A percentile compares a stretch with the other conserved stretches of the same genome.
Evolutionary conservation across 352 stramenopile genomes (phyloP).

Genomic region (Globisporangium nodosum): DNA sequence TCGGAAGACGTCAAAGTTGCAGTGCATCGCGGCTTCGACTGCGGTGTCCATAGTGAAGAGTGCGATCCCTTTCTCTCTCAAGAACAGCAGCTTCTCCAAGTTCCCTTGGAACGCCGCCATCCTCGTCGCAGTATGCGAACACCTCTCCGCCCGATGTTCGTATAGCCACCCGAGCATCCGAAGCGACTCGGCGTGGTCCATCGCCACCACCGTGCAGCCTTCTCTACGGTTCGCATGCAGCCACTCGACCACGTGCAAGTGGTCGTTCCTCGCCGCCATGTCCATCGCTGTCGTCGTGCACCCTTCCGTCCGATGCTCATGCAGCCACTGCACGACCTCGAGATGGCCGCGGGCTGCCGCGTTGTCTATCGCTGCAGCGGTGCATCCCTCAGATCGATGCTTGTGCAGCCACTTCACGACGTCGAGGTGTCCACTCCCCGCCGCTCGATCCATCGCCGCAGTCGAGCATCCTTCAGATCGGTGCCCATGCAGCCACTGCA

Average conservation of each 20-base stretch:
- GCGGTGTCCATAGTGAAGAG: not conserved
- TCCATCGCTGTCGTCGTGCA: not conserved
- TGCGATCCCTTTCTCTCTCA: not conserved
- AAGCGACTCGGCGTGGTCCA: not conserved
- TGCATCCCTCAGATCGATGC: conserved; percentile 18
- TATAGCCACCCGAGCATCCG: not conserved
- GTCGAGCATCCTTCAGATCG: conserved; percentile 1
- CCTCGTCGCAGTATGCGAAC: too few species aligned
- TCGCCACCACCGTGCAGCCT: not conserved
- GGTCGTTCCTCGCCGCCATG: not conserved
- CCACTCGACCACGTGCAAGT: conserved; percentile 50
- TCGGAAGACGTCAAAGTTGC: not conserved
- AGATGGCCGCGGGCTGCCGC: not conserved
- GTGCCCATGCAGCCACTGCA: conserved; percentile 5
- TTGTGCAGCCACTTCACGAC: conserved; percentile 57
- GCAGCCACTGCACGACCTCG: conserved; percentile 4
- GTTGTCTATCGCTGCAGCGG: not conserved
- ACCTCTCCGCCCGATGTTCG: not conserved
- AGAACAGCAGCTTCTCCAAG: not conserved
- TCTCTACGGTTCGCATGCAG: conserved; percentile 34
- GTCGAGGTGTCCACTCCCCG: conserved; percentile 15
- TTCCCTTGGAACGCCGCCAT: too few species aligned
- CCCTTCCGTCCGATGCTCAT: not conserved
- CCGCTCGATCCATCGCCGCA: not conserved
- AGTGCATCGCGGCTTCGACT: not conserved